Evolutionary conservation across 2,329 filamentous ascomycete genomes (phyloP), one percentile per base, ranked within the genome.

Genomic region (Colletotrichum godetiae): DNA sequence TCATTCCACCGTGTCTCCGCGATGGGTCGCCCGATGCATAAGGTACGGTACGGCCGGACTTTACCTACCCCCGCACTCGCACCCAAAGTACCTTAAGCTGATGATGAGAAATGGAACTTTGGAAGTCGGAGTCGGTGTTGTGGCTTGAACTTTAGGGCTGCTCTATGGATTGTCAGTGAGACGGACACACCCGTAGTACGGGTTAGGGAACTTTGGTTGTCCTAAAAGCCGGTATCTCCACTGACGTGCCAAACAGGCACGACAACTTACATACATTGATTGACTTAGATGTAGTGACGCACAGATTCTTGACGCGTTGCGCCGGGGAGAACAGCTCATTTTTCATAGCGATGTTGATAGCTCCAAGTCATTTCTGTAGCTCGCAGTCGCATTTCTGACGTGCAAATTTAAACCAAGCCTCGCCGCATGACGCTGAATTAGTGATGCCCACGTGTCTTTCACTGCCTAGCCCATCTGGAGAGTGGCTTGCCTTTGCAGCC

Each of bases 271-370:
- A 63, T 31, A 53, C 52, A 63, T 31, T 3, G 3, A 33, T 19
- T 52, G 13, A 12, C n/a, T 8, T 58, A 10, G 13, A 42, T 5
- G 35, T 58, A 37, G 60, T 65, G 67, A 65, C 53, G 60, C 60
- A 53, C 52, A 69, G 59, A 69, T 42, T 12, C n/a, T 42, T 19
- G 57, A 42, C 12, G 22, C 13, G n/a, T 60, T 60, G 57, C 57
- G 5, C 13, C 12, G 27, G n/a, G 42, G 19, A 59, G 33, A 37
- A 13, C n/a, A 27, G 11, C 42, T 62, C 27, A 5, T 3, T 33
- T 24, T 11, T 4, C 29, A 12, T 19, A 13, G 24, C 5, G 19
- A 22, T 10, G 4, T 12, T 13, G 3, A 6, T 37, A 22, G 19
- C n/a, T 7, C 31, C 5, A 5, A 11, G 13, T 55, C 11, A 11